These are phyloP conservation scores for Rosa lucieae DNA, from an alignment of 306 rosid species.

Conservation along the genomic window DNA sequence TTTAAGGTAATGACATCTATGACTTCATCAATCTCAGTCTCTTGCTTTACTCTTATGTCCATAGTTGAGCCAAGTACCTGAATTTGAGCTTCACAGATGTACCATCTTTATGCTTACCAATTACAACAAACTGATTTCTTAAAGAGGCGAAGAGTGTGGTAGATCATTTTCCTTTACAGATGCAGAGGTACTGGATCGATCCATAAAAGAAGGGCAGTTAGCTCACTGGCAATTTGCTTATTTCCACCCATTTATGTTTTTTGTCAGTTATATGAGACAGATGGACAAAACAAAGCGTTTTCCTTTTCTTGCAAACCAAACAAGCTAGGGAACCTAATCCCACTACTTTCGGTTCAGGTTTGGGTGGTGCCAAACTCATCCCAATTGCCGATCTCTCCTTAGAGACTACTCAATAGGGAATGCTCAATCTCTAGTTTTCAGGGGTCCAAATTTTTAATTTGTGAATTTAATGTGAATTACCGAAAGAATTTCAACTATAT, in stretches of 20 bases:
- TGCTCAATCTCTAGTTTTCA: background rate
- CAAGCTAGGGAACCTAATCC: constrained; percentile 30
- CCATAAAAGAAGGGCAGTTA: constrained; percentile 38
- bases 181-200: constrained; percentile 21
- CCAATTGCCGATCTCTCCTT: constrained; percentile 14
- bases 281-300: constrained; percentile 27
- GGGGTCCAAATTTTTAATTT: background rate
- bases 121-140: background rate
- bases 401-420: background rate
- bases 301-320: constrained; percentile 37
- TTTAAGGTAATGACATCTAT: background rate
- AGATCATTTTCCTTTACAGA: constrained; percentile 14
- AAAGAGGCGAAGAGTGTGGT: constrained; percentile 9
- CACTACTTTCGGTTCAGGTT: constrained; percentile 34
- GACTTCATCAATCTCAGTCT: background rate
- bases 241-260: constrained; percentile 24
- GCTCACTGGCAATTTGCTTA: constrained; percentile 22
- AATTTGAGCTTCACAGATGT: background rate
- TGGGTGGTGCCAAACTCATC: constrained; percentile 28
- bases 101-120: background rate
- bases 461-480: background rate
- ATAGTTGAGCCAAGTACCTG: background rate
- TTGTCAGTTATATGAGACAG: constrained; percentile 29
- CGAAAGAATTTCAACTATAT: constrained; percentile 27
- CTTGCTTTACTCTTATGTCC: background rate